phyloP scores from a whole-genome alignment of 768 basidiomycete genomes.

The Kwoniella mangroviensis region DNA sequence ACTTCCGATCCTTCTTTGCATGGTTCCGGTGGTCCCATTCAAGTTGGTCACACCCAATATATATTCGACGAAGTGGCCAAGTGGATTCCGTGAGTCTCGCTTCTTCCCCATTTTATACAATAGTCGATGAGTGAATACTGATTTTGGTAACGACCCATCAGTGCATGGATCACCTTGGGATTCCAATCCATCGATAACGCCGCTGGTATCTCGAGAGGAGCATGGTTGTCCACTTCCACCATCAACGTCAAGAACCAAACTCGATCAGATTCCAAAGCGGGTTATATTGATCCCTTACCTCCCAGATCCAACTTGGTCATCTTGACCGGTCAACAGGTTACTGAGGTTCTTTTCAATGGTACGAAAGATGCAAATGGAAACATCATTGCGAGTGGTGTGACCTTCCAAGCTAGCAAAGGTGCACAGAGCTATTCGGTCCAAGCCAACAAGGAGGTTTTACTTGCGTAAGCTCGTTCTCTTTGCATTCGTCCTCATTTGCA shows the following conservation, averaged over 20 bases:
- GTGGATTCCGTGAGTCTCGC: conserved; percentile 62
- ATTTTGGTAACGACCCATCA: conserved; percentile 57
- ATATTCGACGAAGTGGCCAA: conserved; percentile 64
- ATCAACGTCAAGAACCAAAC: conserved; percentile 71
- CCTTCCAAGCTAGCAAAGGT: conserved; percentile 61
- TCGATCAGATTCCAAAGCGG: conserved; percentile 69
- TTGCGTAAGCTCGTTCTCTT: conserved; percentile 47
- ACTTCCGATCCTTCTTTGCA: conserved; percentile 61
- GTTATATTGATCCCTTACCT: conserved; percentile 70
- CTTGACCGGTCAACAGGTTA: conserved; percentile 67
- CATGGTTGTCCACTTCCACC: conserved; percentile 64
- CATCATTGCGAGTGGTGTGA: conserved; percentile 62
- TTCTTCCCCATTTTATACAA: not conserved
- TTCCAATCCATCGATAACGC: conserved; percentile 59
- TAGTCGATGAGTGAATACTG: conserved; percentile 53
- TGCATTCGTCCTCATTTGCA: no score
- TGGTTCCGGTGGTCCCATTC: conserved; percentile 65
- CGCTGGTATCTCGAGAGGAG: conserved; percentile 54
- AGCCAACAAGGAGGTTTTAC: conserved; percentile 69
- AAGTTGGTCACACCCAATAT: conserved; percentile 60
- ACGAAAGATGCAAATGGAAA: conserved; percentile 52
- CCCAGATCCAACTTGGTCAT: conserved; percentile 70
- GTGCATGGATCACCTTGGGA: conserved; percentile 43
- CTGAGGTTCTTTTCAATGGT: conserved; percentile 62
- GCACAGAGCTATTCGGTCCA: conserved; percentile 60